Evolutionary conservation across 1,139 yeast genomes (phyloP), one percentile per base, ranked within the genome.

Genomic region (Hyphopichia burtonii): DNA sequence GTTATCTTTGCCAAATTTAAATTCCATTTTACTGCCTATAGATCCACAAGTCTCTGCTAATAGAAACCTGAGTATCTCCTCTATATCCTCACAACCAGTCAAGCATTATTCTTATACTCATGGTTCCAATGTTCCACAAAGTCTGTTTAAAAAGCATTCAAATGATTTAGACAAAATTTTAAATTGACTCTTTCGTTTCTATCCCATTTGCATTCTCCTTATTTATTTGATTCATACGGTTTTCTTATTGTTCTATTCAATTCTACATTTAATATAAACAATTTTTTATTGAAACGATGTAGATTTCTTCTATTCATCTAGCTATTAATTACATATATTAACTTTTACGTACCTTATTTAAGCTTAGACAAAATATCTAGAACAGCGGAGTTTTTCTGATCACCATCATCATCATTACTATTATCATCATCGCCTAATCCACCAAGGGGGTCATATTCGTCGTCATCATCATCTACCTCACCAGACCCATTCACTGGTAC

Each of bases 361-460:
- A 69, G 54, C 46, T 68, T 68, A 2, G 72, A 64, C 44, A 69
- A 56, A 33, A 69, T 48, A 47, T 66, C 66, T 58, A 68, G 58
- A 4, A 65, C 68, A 44, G 61, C 43, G 6, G 37, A 33, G 18
- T 44, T 37, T 20, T 34, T 16, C 43, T 47, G 40, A 43, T 53
- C 53, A 43, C 49, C 28, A 17, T 18, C 14, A 5, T 48, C 45
- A 23, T 42, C 50, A n/a, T 50, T 48, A 19, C 50, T 52, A 28
- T 41, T 50, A 15, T 43, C 41, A 11, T 39, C 39, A 20, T 40
- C 44, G n/a, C 37, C 52, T 7, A 41, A 39, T 11, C 41, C 46
- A 19, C 41, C 33, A 5, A 39, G 34, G 2, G 63, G 63, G 37
- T 57, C 60, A 36, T 57, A 58, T 12, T 23, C 35, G 15, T 37